Evolutionary conservation across 2,329 filamentous ascomycete genomes (phyloP).

Genomic region (Penicillium hordei): DNA sequence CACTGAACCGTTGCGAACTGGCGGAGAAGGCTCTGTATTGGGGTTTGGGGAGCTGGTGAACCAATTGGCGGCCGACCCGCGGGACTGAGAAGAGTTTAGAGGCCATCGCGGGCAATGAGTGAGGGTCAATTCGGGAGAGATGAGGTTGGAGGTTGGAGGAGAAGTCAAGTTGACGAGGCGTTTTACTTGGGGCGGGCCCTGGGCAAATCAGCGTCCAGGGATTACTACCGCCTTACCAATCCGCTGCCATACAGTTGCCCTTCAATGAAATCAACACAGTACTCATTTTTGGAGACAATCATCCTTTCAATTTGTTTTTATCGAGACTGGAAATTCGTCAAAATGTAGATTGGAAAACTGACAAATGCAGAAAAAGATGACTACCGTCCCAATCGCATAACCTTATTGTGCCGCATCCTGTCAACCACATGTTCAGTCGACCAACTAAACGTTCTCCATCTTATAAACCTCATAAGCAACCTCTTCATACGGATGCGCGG

Average conservation of each 20-base stretch:
- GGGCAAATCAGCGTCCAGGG: constrained; percentile 36
- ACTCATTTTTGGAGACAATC: neutral
- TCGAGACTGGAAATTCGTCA: neutral
- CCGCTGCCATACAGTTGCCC: neutral
- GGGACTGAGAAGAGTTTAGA: constrained; percentile 76
- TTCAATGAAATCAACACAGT: neutral
- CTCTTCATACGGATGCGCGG: constrained; percentile 50
- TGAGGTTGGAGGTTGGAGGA: constrained; percentile 29
- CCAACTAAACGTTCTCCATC: constrained; percentile 41
- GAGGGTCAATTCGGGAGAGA: constrained; percentile 20
- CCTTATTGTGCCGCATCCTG: neutral
- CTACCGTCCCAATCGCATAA: neutral
- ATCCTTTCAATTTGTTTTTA: neutral
- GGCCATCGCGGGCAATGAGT: constrained; percentile 61
- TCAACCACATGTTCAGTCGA: neutral
- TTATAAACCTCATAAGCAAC: constrained; percentile 47
- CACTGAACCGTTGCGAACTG: constrained; percentile 68
- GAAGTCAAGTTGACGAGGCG: constrained; percentile 34
- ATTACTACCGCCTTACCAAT: constrained; percentile 36
- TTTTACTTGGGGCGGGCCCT: constrained; percentile 30
- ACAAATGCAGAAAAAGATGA: neutral
- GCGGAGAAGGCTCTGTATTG: constrained; percentile 73
- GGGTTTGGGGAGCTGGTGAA: constrained; percentile 61
- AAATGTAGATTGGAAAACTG: neutral
- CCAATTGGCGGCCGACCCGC: constrained; percentile 66